These are phyloP conservation scores for Phlyctochytrium bullatum DNA, from an alignment of 192 early-diverging fungal species.

Conservation along the genomic window DNA sequence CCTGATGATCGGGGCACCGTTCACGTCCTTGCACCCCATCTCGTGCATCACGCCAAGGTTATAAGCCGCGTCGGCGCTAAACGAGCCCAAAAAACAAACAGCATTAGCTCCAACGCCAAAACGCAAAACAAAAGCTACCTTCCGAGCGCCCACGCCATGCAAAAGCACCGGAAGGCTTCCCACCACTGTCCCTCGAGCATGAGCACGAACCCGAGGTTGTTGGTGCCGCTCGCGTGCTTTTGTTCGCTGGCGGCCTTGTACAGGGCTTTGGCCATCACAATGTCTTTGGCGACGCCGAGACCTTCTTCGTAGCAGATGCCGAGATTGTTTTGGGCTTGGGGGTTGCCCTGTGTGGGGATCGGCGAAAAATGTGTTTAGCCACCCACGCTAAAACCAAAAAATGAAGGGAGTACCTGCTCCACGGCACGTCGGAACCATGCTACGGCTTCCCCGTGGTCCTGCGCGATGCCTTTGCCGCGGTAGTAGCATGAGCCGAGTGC, in stretches of 20 bases:
- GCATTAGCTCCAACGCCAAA: not conserved
- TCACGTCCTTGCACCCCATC: conserved; percentile 38
- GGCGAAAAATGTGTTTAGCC: no score
- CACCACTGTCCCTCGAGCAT: conserved; percentile 42
- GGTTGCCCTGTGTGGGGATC: conserved; percentile 24
- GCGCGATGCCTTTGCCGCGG: conserved; percentile 42
- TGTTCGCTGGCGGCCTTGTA: conserved; percentile 46
- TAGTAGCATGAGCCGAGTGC: conserved; percentile 44
- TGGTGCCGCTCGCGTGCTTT: conserved; percentile 45
- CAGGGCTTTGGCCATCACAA: conserved; percentile 41
- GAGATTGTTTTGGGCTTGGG: conserved; percentile 49
- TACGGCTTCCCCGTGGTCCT: conserved; percentile 42
- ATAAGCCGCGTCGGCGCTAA: conserved; percentile 48
- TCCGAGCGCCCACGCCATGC: conserved; percentile 43
- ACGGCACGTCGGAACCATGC: conserved; percentile 41
- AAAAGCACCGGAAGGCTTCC: conserved; percentile 43
- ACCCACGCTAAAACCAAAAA: not conserved
- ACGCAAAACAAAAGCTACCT: conserved; percentile 28
- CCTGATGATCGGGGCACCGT: conserved; percentile 32
- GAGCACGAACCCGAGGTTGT: conserved; percentile 45
- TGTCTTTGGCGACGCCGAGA: conserved; percentile 47
- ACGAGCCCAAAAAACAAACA: conserved; percentile 1
- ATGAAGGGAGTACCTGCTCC: conserved; percentile 31
- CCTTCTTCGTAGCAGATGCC: conserved; percentile 59
- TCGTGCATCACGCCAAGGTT: conserved; percentile 53